These are phyloP conservation scores for Clonostachys chloroleuca DNA, from an alignment of 2,329 filamentous ascomycete genomes.

Conservation along the genomic window DNA sequence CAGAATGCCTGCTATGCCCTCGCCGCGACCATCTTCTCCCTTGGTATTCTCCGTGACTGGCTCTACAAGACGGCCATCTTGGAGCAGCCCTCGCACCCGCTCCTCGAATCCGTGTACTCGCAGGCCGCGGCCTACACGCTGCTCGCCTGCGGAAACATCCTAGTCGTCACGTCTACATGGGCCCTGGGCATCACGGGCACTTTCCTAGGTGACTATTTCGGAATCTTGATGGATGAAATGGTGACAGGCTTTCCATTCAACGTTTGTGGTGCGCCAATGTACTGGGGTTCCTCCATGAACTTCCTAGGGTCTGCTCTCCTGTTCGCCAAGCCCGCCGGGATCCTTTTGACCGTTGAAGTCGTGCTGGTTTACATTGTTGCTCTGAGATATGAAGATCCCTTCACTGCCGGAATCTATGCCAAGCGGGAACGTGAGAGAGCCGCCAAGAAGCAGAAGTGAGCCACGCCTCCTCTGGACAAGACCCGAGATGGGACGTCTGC, in stretches of 20 bases:
- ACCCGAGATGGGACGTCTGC: no score
- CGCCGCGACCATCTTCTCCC: conserved; percentile 81
- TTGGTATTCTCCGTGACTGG: conserved; percentile 84
- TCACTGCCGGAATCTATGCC: conserved; percentile 88
- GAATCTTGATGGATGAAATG: conserved; percentile 92
- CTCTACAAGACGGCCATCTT: conserved; percentile 83
- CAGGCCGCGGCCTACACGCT: conserved; percentile 66
- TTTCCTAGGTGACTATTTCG: conserved; percentile 97
- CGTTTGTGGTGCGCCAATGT: conserved; percentile 89
- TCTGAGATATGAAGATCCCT: conserved; percentile 85
- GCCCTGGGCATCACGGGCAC: conserved; percentile 91
- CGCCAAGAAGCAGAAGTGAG: conserved; percentile 46
- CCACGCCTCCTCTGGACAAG: no score
- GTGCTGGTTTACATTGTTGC: conserved; percentile 76
- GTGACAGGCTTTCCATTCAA: conserved; percentile 97
- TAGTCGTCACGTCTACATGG: conserved; percentile 88
- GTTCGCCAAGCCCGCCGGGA: conserved; percentile 81
- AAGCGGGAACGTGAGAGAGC: conserved; percentile 66
- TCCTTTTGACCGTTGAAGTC: conserved; percentile 73
- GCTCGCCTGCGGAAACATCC: conserved; percentile 70
- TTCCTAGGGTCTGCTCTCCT: conserved; percentile 85
- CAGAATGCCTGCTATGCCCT: conserved; percentile 85
- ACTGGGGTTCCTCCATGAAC: conserved; percentile 87
- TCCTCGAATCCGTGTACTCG: conserved; percentile 56
- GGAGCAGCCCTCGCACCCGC: conserved; percentile 69